These are phyloP conservation scores for Phlebiopsis flavidoalba DNA, from an alignment of 768 basidiomycete species.

Conservation along the genomic window DNA sequence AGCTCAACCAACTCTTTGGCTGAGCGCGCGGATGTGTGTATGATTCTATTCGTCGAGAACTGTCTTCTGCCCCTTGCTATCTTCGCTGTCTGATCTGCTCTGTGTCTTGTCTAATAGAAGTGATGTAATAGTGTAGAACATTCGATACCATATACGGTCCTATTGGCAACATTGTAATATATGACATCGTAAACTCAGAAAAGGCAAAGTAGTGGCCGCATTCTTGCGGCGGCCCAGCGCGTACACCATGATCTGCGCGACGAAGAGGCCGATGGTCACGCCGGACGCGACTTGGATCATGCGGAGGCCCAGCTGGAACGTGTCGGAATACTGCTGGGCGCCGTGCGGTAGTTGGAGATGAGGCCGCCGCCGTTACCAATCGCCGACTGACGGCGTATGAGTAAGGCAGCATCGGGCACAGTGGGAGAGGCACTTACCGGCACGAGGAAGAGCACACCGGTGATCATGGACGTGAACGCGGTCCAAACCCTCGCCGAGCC, in stretches of 20 bases:
- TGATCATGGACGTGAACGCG: conserved; percentile 89
- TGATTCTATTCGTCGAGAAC: not conserved
- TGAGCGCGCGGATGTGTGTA: conserved; percentile 7
- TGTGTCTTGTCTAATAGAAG: not conserved
- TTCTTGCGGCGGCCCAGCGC: conserved; percentile 70
- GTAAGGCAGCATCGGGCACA: not conserved
- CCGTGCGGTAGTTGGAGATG: conserved; percentile 52
- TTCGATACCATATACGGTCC: not conserved
- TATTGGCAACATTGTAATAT: not conserved
- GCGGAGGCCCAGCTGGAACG: conserved; percentile 73
- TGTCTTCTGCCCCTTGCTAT: not conserved
- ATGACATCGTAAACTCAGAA: conserved; percentile 34
- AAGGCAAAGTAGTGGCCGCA: conserved; percentile 70
- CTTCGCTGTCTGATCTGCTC: not conserved
- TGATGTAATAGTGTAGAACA: not conserved
- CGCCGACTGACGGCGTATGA: conserved; percentile 46
- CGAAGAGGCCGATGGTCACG: conserved; percentile 80
- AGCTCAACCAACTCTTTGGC: conserved; percentile 71
- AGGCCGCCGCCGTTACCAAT: conserved; percentile 73
- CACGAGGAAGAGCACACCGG: conserved; percentile 86
- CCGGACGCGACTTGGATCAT: conserved; percentile 86
- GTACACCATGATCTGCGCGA: conserved; percentile 76
- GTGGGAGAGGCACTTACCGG: conserved; percentile 50
- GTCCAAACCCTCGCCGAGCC: conserved; percentile 70
- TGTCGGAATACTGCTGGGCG: conserved; percentile 70